These are phyloP conservation scores for Apiospora sp. DNA, from an alignment of 2,329 filamentous ascomycete species.

Conservation along the genomic window DNA sequence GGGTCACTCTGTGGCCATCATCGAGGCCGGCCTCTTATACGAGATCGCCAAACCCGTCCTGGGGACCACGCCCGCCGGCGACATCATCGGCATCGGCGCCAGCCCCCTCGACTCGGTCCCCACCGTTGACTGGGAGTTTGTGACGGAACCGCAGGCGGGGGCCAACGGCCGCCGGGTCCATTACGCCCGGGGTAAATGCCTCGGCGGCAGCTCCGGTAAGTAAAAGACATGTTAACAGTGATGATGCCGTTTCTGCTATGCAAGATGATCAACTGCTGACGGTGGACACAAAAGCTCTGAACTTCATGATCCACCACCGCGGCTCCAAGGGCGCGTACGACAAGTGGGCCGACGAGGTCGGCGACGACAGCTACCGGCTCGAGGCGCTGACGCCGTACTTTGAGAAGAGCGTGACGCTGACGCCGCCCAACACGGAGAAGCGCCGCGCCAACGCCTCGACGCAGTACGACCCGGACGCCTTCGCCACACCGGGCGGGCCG, in stretches of 20 bases:
- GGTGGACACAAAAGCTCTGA: slow-evolving; percentile 34
- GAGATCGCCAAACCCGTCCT: slow-evolving; percentile 38
- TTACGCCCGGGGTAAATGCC: slow-evolving; percentile 42
- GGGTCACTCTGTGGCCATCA: slow-evolving; percentile 43
- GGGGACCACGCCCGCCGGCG: slow-evolving; percentile 29
- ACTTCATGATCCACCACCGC: slow-evolving; percentile 44
- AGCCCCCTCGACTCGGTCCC: slow-evolving; percentile 27
- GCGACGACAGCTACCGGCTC: slow-evolving; percentile 37
- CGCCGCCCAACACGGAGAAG: slow-evolving; percentile 33
- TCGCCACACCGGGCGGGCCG: slow-evolving; percentile 44
- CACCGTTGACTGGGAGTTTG: slow-evolving; percentile 38
- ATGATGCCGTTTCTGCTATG: neutral
- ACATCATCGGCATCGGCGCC: slow-evolving; percentile 34
- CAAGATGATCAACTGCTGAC: neutral
- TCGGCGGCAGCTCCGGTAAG: slow-evolving; percentile 37
- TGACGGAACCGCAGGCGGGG: slow-evolving; percentile 34
- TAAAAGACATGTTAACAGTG: neutral
- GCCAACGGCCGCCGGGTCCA: slow-evolving; percentile 31
- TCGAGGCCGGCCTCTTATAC: slow-evolving; percentile 49
- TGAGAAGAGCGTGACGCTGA: slow-evolving; percentile 36
- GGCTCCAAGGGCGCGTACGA: slow-evolving; percentile 37
- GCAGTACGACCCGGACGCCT: slow-evolving; percentile 41
- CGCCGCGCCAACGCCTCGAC: slow-evolving; percentile 40
- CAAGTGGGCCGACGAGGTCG: slow-evolving; percentile 37
- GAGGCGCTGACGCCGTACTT: slow-evolving; percentile 36